Evolutionary conservation across 164 flowering plant genomes (phyloP).

Genomic region (Houttuynia cordata): DNA sequence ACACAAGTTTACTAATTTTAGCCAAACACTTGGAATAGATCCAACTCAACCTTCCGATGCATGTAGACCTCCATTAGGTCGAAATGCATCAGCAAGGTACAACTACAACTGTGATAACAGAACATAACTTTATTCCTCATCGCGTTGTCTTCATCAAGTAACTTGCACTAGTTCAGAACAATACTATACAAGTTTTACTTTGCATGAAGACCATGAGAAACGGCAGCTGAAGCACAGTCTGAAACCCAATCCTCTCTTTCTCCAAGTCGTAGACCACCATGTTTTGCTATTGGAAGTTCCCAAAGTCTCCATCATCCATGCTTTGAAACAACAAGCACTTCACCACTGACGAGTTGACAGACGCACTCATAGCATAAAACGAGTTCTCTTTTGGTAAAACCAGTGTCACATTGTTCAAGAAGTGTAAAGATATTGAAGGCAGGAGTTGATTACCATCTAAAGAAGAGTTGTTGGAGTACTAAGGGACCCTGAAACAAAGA

Average conservation of each 20-base stretch:
- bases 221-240: conserved; percentile 45
- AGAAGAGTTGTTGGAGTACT: conserved; percentile 18
- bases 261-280: conserved; percentile 63
- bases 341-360: conserved; percentile 31
- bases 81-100: background rate
- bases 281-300: conserved; percentile 68
- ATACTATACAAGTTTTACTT: background rate
- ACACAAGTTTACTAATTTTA: background rate
- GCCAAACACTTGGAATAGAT: background rate
- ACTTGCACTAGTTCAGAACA: too few relatives aligned
- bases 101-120: conserved; percentile 4
- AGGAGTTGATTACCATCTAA: conserved; percentile 13
- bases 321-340: conserved; percentile 50
- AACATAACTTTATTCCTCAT: background rate
- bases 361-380: conserved; percentile 52
- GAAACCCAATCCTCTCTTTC: conserved; percentile 62
- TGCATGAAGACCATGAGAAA: conserved; percentile 26
- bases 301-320: conserved; percentile 49
- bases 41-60: background rate
- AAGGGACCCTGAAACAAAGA: conserved; percentile 54
- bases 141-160: background rate
- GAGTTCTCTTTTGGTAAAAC: conserved; percentile 35
- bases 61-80: background rate
- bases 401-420: conserved; percentile 49
- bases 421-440: conserved; percentile 50